Percentiles rank a stretch among this genome's conserved stretches.
These are phyloP conservation scores for Ramularia endophylla DNA, from an alignment of 2,329 filamentous ascomycete species.

Conservation along the genomic window DNA sequence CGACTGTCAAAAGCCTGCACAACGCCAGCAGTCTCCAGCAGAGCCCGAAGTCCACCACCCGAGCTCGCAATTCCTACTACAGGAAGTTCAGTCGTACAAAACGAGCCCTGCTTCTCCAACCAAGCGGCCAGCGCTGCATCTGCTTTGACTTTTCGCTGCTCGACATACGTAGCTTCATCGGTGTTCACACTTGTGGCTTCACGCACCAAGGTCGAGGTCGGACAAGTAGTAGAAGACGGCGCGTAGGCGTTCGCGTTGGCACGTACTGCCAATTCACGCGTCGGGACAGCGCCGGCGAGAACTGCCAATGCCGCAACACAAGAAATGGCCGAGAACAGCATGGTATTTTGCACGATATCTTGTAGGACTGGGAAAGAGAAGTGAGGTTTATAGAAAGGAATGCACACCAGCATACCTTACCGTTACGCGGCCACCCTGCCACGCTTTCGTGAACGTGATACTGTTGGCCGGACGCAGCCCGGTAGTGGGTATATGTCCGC, in stretches of 20 bases:
- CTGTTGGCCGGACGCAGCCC: no score
- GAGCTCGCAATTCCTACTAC: slow-evolving; percentile 38
- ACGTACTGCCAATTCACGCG: not conserved
- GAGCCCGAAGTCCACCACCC: slow-evolving; percentile 40
- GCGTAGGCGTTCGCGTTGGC: slow-evolving; percentile 16
- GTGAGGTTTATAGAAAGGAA: no score
- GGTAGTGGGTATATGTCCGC: no score
- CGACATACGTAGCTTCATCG: slow-evolving; percentile 36
- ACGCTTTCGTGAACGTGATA: no score
- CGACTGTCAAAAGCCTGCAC: slow-evolving; percentile 40
- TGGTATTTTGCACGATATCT: no score
- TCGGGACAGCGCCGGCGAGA: no score
- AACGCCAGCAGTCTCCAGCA: slow-evolving; percentile 37
- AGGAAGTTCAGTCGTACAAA: slow-evolving; percentile 34
- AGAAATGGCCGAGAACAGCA: no score
- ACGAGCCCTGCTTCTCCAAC: slow-evolving; percentile 34
- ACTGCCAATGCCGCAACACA: no score
- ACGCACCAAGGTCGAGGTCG: slow-evolving; percentile 34
- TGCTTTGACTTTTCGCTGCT: slow-evolving; percentile 35
- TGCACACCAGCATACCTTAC: no score
- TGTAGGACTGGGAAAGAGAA: no score
- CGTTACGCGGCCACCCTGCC: no score
- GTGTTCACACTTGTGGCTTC: slow-evolving; percentile 32
- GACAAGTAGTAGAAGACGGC: slow-evolving; percentile 35
- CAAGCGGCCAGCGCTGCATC: slow-evolving; percentile 35